A percentile compares a stretch with the other conserved stretches of the same genome.
phyloP scores from a whole-genome alignment of 257 asterid genomes.

The Nicotiana sylvestris region DNA sequence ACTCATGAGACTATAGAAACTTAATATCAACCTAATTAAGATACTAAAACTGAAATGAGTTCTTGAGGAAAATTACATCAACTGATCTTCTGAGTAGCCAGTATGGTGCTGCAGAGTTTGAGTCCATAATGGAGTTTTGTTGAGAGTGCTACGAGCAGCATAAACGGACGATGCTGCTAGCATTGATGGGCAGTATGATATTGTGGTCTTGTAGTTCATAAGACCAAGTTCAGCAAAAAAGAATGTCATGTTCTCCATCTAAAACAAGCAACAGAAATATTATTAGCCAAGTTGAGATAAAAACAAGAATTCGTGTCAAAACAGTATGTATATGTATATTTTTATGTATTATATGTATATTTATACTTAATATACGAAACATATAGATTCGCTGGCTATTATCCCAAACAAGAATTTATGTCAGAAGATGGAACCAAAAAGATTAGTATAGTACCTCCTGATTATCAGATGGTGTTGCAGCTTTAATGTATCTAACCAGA shows the following conservation, averaged over 20 bases:
- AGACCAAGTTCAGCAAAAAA: constrained; percentile 78
- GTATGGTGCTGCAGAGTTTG: constrained; percentile 71
- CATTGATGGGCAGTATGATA: constrained; percentile 49
- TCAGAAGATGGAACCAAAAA: not conserved
- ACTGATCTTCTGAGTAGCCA: constrained; percentile 52
- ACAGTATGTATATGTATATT: too few species aligned
- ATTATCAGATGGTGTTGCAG: constrained; percentile 23
- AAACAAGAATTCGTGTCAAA: too few species aligned
- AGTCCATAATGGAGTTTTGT: constrained; percentile 53
- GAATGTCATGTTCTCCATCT: constrained; percentile 66
- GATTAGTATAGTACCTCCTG: not conserved
- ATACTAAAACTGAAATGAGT: too few species aligned
- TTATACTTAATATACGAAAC: too few species aligned
- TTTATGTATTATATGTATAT: too few species aligned
- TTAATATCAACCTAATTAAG: too few species aligned
- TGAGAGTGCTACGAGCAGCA: constrained; percentile 71
- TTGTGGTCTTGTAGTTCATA: constrained; percentile 42
- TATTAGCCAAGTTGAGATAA: not conserved
- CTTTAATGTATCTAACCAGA: constrained; percentile 33
- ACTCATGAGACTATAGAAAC: too few species aligned
- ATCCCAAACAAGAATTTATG: too few species aligned
- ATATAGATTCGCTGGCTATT: too few species aligned
- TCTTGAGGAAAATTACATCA: constrained; percentile 26
- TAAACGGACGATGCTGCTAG: constrained; percentile 76
- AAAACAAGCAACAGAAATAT: not conserved